These are phyloP conservation scores for Solanum pimpinellifolium DNA, from an alignment of 257 asterid species.

Conservation along the genomic window DNA sequence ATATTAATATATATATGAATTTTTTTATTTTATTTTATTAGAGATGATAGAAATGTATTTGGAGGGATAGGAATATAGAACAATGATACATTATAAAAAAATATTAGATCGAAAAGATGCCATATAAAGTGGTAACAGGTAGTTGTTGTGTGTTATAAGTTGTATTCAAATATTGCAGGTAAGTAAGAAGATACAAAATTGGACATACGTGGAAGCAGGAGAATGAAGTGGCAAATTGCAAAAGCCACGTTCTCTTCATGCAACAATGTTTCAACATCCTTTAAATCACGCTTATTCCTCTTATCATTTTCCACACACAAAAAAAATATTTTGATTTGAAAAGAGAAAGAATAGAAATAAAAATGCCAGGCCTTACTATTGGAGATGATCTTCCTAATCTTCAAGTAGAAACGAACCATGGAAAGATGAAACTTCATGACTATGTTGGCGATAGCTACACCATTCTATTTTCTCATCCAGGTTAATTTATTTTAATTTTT, in stretches of 20 bases:
- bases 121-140: not conserved
- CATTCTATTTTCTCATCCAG: slow-evolving; percentile 84
- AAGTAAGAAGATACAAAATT: not conserved
- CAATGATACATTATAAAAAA: no score
- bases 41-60: not conserved
- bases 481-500: not conserved
- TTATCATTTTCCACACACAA: not conserved
- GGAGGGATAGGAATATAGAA: no score
- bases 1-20: no score
- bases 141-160: not conserved
- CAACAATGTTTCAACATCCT: not conserved
- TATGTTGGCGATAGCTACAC: slow-evolving; percentile 41
- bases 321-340: not conserved
- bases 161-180: not conserved
- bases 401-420: slow-evolving; percentile 71
- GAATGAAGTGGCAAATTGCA: not conserved
- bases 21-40: no score
- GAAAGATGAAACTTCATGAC: slow-evolving; percentile 63
- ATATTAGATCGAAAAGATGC: not conserved
- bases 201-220: slow-evolving; percentile 23
- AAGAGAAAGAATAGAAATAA: not conserved
- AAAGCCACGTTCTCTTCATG: slow-evolving; percentile 23
- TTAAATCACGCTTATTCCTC: not conserved
- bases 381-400: slow-evolving; percentile 76
- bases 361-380: slow-evolving; percentile 80